Evolutionary conservation across 106 monocot genomes (phyloP).

Genomic region (Triglochin maritima): DNA sequence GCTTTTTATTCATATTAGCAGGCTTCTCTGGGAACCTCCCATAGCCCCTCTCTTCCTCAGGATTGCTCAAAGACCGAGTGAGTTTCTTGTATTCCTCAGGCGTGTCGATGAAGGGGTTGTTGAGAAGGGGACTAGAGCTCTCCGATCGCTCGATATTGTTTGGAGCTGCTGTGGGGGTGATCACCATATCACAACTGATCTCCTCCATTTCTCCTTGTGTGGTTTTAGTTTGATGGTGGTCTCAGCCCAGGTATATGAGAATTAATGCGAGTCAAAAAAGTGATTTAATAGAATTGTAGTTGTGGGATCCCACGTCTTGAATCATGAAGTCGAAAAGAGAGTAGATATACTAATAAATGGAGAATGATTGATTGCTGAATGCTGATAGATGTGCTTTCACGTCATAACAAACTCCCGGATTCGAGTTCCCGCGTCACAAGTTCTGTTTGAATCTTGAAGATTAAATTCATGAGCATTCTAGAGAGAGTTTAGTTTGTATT

Average conservation of each 20-base stretch:
- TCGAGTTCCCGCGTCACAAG: too few species aligned
- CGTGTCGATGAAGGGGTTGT: neutral
- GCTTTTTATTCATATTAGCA: neutral
- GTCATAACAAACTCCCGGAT: too few species aligned
- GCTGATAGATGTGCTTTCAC: neutral
- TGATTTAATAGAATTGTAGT: neutral
- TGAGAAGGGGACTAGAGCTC: neutral
- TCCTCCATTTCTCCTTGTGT: neutral
- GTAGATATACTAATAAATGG: neutral
- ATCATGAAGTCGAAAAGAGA: neutral
- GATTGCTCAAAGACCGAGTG: neutral
- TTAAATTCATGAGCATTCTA: neutral
- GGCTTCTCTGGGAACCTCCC: neutral
- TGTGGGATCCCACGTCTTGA: constrained; percentile 2
- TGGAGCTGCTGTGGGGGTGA: neutral
- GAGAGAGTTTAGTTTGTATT: neutral
- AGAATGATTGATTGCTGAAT: neutral
- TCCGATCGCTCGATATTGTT: neutral
- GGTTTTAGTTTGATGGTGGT: neutral
- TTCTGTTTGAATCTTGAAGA: neutral
- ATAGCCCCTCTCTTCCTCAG: neutral
- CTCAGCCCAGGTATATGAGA: too few species aligned
- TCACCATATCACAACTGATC: neutral
- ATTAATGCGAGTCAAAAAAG: neutral
- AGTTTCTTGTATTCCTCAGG: neutral